Conservation (phyloP, 148 eudicot species). For the Chenopodium formosanum region DNA sequence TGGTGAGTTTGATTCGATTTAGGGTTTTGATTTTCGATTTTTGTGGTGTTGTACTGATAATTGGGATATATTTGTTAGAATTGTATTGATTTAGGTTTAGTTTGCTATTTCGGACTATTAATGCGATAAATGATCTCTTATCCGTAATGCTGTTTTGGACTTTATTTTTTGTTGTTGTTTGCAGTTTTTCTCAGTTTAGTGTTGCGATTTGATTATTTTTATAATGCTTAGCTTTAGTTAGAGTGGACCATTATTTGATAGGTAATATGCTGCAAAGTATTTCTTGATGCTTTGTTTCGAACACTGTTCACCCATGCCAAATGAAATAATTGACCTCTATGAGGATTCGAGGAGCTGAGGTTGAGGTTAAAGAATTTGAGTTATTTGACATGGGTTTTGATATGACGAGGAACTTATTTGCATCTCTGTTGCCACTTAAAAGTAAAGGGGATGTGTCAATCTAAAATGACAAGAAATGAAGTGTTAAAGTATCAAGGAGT, state of each 20-base stretch:
- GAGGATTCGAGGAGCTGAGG: background rate
- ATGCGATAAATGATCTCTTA: background rate
- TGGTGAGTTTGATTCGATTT: conserved; percentile 37
- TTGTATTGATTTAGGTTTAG: background rate
- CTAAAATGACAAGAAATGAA: background rate
- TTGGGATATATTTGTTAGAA: background rate
- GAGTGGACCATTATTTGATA: background rate
- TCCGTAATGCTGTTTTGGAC: background rate
- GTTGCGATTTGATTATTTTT: background rate
- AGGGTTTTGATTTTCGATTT: background rate
- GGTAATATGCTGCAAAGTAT: background rate
- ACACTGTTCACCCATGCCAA: background rate
- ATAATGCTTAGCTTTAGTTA: too few species aligned
- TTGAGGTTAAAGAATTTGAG: background rate
- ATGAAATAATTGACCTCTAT: background rate
- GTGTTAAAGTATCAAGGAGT: background rate
- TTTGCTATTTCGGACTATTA: background rate
- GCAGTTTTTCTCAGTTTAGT: background rate
- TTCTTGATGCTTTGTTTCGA: background rate
- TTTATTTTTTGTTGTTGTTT: background rate
- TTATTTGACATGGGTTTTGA: background rate
- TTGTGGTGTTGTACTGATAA: background rate
- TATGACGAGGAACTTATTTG: background rate
- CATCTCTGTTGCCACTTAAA: background rate
- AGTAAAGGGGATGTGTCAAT: background rate